These are phyloP conservation scores for Rubia yunnanensis DNA, from an alignment of 257 asterid genomes.

Conservation along the genomic window DNA sequence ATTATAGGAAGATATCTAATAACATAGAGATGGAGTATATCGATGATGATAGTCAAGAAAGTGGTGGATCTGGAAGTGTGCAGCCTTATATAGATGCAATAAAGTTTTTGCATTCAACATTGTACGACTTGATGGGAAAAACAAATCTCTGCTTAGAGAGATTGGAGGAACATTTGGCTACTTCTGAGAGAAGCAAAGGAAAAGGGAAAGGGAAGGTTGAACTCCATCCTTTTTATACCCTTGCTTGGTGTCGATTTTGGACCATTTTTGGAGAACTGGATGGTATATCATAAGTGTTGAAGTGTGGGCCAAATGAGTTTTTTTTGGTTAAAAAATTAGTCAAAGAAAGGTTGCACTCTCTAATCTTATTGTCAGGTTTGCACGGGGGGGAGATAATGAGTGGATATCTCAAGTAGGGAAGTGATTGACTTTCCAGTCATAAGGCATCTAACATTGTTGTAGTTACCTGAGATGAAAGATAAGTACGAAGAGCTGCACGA, in stretches of 20 bases:
- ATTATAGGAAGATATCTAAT: conserved; percentile 30
- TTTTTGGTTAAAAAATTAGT: conserved; percentile 60
- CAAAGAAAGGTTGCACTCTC: conserved; percentile 50
- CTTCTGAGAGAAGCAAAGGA: conserved; percentile 24
- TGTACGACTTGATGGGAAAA: conserved; percentile 40
- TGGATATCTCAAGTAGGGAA: conserved; percentile 75
- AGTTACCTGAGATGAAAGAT: conserved; percentile 82
- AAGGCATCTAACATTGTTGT: conserved; percentile 69
- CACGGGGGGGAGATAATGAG: conserved; percentile 54
- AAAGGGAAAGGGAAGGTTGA: conserved; percentile 7
- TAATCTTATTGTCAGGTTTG: conserved; percentile 54
- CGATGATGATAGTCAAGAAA: background rate
- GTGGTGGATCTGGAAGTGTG: background rate
- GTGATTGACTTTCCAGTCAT: conserved; percentile 74
- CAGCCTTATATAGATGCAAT: conserved; percentile 32
- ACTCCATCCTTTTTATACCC: conserved; percentile 10
- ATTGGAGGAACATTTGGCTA: conserved; percentile 38
- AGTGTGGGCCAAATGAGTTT: conserved; percentile 39
- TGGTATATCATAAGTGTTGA: conserved; percentile 45
- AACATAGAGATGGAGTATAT: background rate
- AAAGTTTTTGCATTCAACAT: conserved; percentile 28
- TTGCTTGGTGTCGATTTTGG: conserved; percentile 55
- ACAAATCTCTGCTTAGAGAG: conserved; percentile 42
- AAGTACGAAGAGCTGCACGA: conserved; percentile 80
- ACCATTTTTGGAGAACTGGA: conserved; percentile 57